These are phyloP conservation scores for Cajanus cajan DNA, from an alignment of 306 rosid species.

Conservation along the genomic window DNA sequence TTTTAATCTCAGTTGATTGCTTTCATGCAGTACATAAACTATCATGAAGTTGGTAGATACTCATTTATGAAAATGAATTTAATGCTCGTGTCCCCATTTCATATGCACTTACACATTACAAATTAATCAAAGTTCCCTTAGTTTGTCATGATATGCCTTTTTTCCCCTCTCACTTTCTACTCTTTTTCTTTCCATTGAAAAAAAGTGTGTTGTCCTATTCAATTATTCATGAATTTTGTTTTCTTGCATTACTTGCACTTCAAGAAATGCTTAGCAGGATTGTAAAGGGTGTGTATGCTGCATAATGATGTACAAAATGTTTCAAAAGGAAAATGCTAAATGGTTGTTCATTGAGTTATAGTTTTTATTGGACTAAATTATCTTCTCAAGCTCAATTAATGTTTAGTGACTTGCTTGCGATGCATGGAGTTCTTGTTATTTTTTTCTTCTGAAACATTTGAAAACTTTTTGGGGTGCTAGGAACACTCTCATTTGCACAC, in stretches of 20 bases:
- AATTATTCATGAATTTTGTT: conserved; percentile 19
- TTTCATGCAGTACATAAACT: not conserved
- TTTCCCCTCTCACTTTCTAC: not conserved
- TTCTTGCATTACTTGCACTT: conserved; percentile 4
- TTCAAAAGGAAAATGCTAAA: not conserved
- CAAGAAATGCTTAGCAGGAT: not conserved
- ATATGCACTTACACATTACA: not conserved
- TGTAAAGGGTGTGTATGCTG: not conserved
- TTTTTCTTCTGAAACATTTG: conserved; percentile 1
- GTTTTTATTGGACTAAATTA: not conserved
- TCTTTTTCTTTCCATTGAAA: conserved; percentile 5
- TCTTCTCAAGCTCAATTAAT: not conserved
- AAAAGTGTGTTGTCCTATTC: not conserved
- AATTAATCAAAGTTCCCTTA: conserved; percentile 6
- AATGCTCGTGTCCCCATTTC: conserved; percentile 5
- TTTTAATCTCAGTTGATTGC: conserved; percentile 14
- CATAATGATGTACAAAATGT: conserved; percentile 7
- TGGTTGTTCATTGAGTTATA: not conserved
- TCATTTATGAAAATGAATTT: conserved; percentile 9
- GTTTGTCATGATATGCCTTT: conserved; percentile 7
- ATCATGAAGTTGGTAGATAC: conserved; percentile 10
- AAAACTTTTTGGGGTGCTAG: not conserved
- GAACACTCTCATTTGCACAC: no score
- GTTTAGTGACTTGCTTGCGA: not conserved
- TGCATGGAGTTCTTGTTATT: not conserved